phyloP scores from a whole-genome alignment of 306 rosid genomes.

The Pueraria montana region DNA sequence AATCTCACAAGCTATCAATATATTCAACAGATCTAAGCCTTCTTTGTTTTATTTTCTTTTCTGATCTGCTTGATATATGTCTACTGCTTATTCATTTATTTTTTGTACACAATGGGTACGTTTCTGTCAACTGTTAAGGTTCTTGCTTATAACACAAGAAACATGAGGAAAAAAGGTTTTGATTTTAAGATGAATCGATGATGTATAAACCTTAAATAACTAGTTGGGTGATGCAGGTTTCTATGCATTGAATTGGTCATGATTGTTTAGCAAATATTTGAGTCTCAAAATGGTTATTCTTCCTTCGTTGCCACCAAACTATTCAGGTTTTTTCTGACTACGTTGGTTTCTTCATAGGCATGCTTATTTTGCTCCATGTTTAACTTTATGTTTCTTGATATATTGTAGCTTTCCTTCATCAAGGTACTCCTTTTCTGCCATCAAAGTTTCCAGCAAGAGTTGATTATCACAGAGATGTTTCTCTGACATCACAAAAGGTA shows the following conservation, averaged over 20 bases:
- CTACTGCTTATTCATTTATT: background rate
- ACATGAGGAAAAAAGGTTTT: constrained; percentile 22
- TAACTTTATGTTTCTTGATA: constrained; percentile 33
- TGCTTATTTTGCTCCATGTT: constrained; percentile 30
- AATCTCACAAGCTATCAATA: constrained; percentile 9
- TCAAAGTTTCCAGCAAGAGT: constrained; percentile 49
- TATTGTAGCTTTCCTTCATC: constrained; percentile 56
- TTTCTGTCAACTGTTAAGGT: constrained; percentile 1
- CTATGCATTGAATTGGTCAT: constrained; percentile 15
- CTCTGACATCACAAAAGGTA: constrained; percentile 55
- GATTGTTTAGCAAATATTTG: constrained; percentile 30
- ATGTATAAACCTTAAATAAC: constrained; percentile 30
- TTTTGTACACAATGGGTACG: background rate
- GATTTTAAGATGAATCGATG: background rate
- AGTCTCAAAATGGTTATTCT: constrained; percentile 55
- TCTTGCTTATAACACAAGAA: constrained; percentile 3
- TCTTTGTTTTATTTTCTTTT: background rate
- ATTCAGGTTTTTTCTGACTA: constrained; percentile 52
- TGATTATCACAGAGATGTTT: constrained; percentile 41
- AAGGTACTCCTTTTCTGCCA: constrained; percentile 50
- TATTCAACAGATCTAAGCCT: constrained; percentile 20
- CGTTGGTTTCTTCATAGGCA: constrained; percentile 6
- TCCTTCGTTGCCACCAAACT: constrained; percentile 48
- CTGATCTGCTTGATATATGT: background rate
- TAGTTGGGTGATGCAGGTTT: constrained; percentile 34